Base-by-base conservation (phyloP, 2,329 filamentous ascomycete species). In the Sphaerulina vaccinii region DNA sequence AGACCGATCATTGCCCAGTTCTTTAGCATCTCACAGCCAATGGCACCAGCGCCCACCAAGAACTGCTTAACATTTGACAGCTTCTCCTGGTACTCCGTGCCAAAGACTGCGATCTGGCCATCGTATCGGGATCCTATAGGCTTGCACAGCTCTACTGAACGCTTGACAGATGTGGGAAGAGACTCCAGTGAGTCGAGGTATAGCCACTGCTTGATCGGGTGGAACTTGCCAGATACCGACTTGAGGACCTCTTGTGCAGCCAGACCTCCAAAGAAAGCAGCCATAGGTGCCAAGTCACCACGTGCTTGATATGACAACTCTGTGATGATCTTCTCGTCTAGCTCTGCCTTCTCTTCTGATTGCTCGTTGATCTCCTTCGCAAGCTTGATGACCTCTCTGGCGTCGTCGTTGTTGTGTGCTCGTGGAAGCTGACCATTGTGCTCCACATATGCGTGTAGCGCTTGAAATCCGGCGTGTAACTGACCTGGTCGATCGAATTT, bases 1-100 rank as follows among this genome's bases (percentile, higher is more conserved):
- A 99, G 78, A 61, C 93, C 93, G 70, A 97, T 95, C 91, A 99
- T 95, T 29, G 95, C 92, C 91, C 93, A 99, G 72, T 97, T 97
- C 82, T 99, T 99, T 62, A 99, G 77, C 87, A 97, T 99, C 69
- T 99, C 93, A 67, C 93, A 99, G 39, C 93, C 93, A 70, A 99
- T 99, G 58, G 95, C 93, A 64, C 93, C 93, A 40, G 93, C 90
- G 62, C 93, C 93, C 52, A 99, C 93, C 49, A 99, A 79, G 77
- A 99, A 99, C 65, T 97, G 84, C 66, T 86, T 93, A 56, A 93
- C 73, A 65, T 96, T 95, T 55, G 86, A 82, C 61, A 99, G 81
- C 78, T 96, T 96, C 45, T 96, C 87, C 72, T 99, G 93, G 72
- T 86, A 99, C 58, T 96, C 88, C 64, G 82, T 86, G 56, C 93